phyloP scores from a whole-genome alignment of 176 grass and related monocot species.

The Zizania latifolia region DNA sequence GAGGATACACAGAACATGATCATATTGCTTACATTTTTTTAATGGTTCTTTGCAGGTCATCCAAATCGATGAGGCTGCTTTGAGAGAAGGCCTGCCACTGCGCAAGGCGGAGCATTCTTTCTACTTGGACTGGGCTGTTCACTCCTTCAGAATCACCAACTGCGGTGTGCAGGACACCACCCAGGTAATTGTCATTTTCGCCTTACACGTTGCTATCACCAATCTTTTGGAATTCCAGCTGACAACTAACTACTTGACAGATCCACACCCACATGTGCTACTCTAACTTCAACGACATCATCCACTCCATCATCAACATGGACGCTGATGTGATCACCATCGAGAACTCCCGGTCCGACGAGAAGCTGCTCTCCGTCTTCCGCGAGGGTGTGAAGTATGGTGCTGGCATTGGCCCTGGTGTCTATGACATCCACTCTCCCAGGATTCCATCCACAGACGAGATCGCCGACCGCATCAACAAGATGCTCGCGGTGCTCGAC shows the following conservation, averaged over 20 bases:
- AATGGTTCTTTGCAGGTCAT: constrained; percentile 63
- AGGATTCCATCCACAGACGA: constrained; percentile 86
- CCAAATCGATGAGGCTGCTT: constrained; percentile 94
- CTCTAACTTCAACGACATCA: constrained; percentile 98
- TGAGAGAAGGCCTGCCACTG: constrained; percentile 81
- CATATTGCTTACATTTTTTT: too few species aligned
- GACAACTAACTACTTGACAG: constrained; percentile 37
- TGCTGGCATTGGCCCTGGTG: constrained; percentile 86
- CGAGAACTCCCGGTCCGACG: constrained; percentile 83
- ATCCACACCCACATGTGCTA: constrained; percentile 99
- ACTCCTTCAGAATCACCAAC: constrained; percentile 97
- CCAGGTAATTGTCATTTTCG: too few species aligned
- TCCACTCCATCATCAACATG: constrained; percentile 95
- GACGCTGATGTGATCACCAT: constrained; percentile 95
- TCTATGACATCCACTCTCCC: constrained; percentile 96
- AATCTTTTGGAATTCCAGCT: too few species aligned
- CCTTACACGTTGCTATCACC: too few species aligned
- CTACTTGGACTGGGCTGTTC: constrained; percentile 92
- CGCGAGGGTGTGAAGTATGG: constrained; percentile 83
- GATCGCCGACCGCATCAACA: constrained; percentile 76
- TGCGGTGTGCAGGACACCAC: constrained; percentile 81
- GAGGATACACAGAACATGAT: too few species aligned
- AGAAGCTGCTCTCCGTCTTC: constrained; percentile 90
- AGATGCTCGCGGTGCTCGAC: constrained; percentile 88
- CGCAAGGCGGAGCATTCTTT: constrained; percentile 89